Evolutionary conservation across 371 early-diverging fungal genomes (phyloP).

Genomic region (Mortierella sp.): DNA sequence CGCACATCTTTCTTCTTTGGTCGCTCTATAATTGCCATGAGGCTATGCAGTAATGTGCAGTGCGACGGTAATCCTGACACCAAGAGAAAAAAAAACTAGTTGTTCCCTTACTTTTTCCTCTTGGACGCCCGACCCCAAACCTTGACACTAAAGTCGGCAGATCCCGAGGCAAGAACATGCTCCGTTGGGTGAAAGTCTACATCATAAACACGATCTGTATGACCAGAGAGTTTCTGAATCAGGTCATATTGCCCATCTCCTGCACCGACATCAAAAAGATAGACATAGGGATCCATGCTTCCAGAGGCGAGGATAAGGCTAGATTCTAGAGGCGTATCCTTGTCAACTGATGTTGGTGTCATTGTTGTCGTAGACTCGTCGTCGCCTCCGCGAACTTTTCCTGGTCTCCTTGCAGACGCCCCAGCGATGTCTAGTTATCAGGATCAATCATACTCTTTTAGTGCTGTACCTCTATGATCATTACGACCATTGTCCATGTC

Average conservation of each 20-base stretch:
- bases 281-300: constrained; percentile 87
- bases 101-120: constrained; percentile 43
- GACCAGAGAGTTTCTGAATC: constrained; percentile 85
- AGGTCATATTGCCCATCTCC: constrained; percentile 73
- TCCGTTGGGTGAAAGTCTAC: constrained; percentile 88
- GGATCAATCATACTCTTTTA: neutral
- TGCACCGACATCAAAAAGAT: constrained; percentile 78
- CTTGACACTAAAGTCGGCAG: constrained; percentile 86
- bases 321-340: constrained; percentile 63
- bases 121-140: constrained; percentile 73
- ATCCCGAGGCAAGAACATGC: constrained; percentile 81
- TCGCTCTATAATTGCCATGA: neutral
- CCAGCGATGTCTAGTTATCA: constrained; percentile 34
- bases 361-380: constrained; percentile 19
- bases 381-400: constrained; percentile 46
- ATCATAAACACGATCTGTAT: constrained; percentile 87
- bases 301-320: constrained; percentile 85
- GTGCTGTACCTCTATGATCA: no score
- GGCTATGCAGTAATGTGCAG: neutral
- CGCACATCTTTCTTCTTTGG: neutral
- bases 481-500: no score
- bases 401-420: constrained; percentile 23
- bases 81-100: neutral
- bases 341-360: constrained; percentile 25
- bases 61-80: neutral